These are phyloP conservation scores for Cyclotella kingstonii DNA, from an alignment of 108 stramenopile genomes.

Conservation along the genomic window DNA sequence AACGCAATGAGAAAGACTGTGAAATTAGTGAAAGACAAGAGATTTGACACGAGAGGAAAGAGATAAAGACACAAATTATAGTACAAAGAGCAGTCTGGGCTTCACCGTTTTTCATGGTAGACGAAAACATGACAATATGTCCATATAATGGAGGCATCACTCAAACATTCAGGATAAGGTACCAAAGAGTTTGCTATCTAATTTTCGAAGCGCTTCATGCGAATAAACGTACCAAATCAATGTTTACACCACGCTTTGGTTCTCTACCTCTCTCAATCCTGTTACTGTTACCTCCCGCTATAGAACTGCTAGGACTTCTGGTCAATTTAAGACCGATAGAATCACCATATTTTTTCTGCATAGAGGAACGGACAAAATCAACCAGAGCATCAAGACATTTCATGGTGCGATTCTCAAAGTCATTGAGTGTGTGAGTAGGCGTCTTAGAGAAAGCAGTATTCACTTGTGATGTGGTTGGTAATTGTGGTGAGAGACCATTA, in stretches of 20 bases:
- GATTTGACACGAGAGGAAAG: not conserved
- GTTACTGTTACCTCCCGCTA: not conserved
- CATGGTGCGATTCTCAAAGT: slow-evolving; percentile 7
- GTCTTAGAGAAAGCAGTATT: not conserved
- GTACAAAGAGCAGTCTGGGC: too few species aligned
- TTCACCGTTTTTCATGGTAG: too few species aligned
- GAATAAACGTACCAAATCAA: slow-evolving; percentile 23
- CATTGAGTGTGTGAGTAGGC: slow-evolving; percentile 3
- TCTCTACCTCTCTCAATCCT: slow-evolving; percentile 9
- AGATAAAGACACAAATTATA: too few species aligned
- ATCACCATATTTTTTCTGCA: not conserved
- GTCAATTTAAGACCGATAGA: too few species aligned
- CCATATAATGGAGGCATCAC: too few species aligned
- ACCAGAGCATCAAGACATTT: slow-evolving; percentile 18
- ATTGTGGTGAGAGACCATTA: not conserved
- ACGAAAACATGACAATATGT: too few species aligned
- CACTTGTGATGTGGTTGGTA: not conserved
- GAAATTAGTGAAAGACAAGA: not conserved
- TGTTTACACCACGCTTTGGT: slow-evolving; percentile 5
- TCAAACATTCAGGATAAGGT: too few species aligned
- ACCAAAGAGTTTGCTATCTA: not conserved
- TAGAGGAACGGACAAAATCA: slow-evolving; percentile 8
- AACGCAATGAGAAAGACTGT: not conserved
- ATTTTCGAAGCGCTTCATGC: not conserved
- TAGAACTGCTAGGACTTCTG: not conserved